A percentile compares a stretch with the other conserved stretches of the same genome.
Evolutionary conservation across 1,139 yeast genomes (phyloP).

Genomic region (Geotrichum restrictum): DNA sequence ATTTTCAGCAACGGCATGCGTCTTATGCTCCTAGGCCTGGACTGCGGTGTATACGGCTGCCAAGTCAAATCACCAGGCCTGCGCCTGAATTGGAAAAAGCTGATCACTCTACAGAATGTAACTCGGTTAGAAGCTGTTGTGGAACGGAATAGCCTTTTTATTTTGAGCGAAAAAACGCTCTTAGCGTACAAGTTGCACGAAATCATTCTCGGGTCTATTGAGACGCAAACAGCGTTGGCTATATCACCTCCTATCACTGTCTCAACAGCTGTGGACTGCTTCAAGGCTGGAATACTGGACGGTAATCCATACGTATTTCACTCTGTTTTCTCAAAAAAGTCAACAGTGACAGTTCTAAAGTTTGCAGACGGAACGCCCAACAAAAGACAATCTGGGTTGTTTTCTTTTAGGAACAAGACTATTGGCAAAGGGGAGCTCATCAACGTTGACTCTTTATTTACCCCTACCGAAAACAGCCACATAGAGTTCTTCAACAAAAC

Average conservation of each 20-base stretch:
- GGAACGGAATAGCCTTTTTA: conserved; percentile 13
- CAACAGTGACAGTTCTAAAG: conserved; percentile 13
- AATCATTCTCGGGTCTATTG: conserved; percentile 3
- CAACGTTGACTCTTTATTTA: conserved; percentile 11
- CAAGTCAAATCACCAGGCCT: conserved; percentile 1
- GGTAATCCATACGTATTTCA: conserved; percentile 15
- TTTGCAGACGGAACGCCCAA: background rate
- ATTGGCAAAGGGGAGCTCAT: conserved; percentile 6
- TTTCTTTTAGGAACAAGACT: conserved; percentile 4
- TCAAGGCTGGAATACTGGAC: conserved; percentile 17
- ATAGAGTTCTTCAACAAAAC: conserved; percentile 18
- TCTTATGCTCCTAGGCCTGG: conserved; percentile 16
- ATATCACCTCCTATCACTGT: conserved; percentile 12
- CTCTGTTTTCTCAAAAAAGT: conserved; percentile 8
- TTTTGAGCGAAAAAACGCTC: conserved; percentile 2
- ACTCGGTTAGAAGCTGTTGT: conserved; percentile 13
- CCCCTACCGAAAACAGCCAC: conserved; percentile 15
- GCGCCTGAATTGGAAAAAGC: conserved; percentile 13
- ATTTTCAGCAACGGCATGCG: conserved; percentile 2
- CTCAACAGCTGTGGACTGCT: conserved; percentile 15
- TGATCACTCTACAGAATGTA: conserved; percentile 8
- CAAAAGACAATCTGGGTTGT: conserved; percentile 5
- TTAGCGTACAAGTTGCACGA: conserved; percentile 15
- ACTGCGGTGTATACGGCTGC: conserved; percentile 14
- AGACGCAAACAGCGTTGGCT: conserved; percentile 5